A percentile compares a stretch with the other conserved stretches of the same genome.
These are phyloP conservation scores for Lophiotrema nucula DNA, from an alignment of 495 filamentous ascomycete genomes.

Conservation along the genomic window DNA sequence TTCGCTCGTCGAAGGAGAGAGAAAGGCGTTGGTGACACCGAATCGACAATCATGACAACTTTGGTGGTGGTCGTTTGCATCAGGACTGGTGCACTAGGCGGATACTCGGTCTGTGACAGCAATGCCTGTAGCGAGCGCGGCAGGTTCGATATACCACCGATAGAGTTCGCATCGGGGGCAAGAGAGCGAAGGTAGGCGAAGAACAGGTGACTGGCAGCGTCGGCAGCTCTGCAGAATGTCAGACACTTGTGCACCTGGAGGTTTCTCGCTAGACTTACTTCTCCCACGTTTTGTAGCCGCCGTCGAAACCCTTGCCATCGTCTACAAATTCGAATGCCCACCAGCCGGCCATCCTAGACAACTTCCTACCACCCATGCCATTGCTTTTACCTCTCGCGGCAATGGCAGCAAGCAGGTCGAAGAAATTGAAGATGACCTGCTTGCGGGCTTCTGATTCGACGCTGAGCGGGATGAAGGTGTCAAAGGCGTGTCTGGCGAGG, in stretches of 20 bases:
- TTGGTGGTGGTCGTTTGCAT: constrained; percentile 79
- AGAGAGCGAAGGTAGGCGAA: constrained; percentile 94
- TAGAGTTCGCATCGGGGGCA: constrained; percentile 69
- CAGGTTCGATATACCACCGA: constrained; percentile 74
- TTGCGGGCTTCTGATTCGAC: constrained; percentile 83
- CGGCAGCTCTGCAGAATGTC: constrained; percentile 71
- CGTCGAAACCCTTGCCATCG: constrained; percentile 87
- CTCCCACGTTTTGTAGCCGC: constrained; percentile 85
- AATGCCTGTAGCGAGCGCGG: constrained; percentile 89
- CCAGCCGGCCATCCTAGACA: constrained; percentile 95
- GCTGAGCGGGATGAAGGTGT: constrained; percentile 92
- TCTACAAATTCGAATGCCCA: constrained; percentile 96
- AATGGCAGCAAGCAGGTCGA: constrained; percentile 84
- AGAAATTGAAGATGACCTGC: constrained; percentile 93
- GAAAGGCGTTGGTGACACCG: constrained; percentile 93
- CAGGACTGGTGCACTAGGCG: constrained; percentile 73
- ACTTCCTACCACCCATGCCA: constrained; percentile 87
- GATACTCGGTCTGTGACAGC: constrained; percentile 91
- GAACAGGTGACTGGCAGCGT: constrained; percentile 94
- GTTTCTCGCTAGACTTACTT: constrained; percentile 44
- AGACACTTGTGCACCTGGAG: background rate
- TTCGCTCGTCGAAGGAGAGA: constrained; percentile 85
- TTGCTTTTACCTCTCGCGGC: constrained; percentile 86
- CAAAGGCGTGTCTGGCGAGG: constrained; percentile 88
- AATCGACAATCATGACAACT: constrained; percentile 95